phyloP scores from a whole-genome alignment of 331 rosid genomes.

The Saraca asoca region DNA sequence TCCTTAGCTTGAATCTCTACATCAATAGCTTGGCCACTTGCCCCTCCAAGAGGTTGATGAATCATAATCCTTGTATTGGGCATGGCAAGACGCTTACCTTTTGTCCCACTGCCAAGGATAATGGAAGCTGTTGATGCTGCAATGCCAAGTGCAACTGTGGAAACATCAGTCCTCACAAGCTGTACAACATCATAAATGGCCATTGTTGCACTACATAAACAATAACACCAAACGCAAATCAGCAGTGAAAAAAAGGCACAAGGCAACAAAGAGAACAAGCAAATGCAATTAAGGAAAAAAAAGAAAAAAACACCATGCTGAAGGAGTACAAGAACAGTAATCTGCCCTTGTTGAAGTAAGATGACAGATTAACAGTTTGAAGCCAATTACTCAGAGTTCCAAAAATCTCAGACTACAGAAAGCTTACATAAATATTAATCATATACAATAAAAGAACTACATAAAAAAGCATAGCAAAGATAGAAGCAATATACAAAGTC shows the following conservation, averaged over 20 bases:
- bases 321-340: not conserved
- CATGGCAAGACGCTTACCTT: constrained; percentile 97
- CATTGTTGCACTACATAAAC: constrained; percentile 73
- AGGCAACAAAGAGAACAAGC: constrained; percentile 22
- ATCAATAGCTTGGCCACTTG: constrained; percentile 88
- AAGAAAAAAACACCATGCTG: not conserved
- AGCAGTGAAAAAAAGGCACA: constrained; percentile 24
- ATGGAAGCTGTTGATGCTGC: constrained; percentile 92
- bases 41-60: constrained; percentile 94
- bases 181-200: constrained; percentile 84
- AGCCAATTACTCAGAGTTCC: not conserved
- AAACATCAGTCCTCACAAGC: constrained; percentile 96
- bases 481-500: too few species aligned
- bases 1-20: constrained; percentile 93
- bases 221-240: constrained; percentile 39
- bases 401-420: not conserved
- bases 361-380: not conserved
- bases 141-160: constrained; percentile 87
- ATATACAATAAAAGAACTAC: constrained; percentile 16
- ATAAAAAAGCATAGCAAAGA: not conserved
- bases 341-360: not conserved
- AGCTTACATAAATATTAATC: not conserved
- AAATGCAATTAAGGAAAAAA: not conserved
- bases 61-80: constrained; percentile 91
- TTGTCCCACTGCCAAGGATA: constrained; percentile 90